Evolutionary conservation across 1,139 yeast genomes (phyloP).

Genomic region (Pichia sp.): DNA sequence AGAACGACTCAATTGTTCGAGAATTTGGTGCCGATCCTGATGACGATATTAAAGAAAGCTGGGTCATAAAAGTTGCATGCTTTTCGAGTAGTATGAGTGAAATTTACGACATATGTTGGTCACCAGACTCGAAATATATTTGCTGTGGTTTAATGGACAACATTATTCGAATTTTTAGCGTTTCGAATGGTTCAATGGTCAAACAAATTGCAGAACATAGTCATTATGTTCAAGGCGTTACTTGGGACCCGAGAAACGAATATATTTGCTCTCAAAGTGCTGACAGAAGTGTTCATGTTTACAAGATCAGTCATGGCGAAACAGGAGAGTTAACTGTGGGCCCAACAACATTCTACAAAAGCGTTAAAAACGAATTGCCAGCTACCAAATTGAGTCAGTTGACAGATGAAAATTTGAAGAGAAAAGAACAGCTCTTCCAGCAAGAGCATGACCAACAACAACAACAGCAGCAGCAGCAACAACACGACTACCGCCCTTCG

Average conservation of each 20-base stretch:
- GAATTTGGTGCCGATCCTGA: slow-evolving; percentile 52
- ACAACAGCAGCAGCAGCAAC: slow-evolving; percentile 1
- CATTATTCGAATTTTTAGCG: slow-evolving; percentile 59
- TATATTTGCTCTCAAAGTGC: slow-evolving; percentile 84
- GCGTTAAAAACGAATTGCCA: slow-evolving; percentile 39
- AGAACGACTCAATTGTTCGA: slow-evolving; percentile 42
- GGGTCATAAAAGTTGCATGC: slow-evolving; percentile 54
- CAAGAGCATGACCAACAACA: neutral
- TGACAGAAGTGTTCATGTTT: slow-evolving; percentile 72
- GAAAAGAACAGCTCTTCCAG: neutral
- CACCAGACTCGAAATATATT: slow-evolving; percentile 67
- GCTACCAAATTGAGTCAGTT: slow-evolving; percentile 4
- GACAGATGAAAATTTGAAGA: slow-evolving; percentile 2
- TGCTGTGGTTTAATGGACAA: slow-evolving; percentile 94
- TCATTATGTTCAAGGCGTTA: slow-evolving; percentile 91
- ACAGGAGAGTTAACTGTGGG: slow-evolving; percentile 25
- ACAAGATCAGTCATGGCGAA: slow-evolving; percentile 28
- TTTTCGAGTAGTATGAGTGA: slow-evolving; percentile 57
- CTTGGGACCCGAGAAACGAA: slow-evolving; percentile 85
- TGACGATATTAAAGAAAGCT: slow-evolving; percentile 59
- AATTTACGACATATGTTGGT: slow-evolving; percentile 87
- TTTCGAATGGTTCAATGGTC: slow-evolving; percentile 49
- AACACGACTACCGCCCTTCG: neutral
- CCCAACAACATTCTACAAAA: slow-evolving; percentile 36
- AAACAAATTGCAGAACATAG: slow-evolving; percentile 62